Conservation (phyloP, 228 moss, liverwort and hornwort species). For the Sphagnum fallax region DNA sequence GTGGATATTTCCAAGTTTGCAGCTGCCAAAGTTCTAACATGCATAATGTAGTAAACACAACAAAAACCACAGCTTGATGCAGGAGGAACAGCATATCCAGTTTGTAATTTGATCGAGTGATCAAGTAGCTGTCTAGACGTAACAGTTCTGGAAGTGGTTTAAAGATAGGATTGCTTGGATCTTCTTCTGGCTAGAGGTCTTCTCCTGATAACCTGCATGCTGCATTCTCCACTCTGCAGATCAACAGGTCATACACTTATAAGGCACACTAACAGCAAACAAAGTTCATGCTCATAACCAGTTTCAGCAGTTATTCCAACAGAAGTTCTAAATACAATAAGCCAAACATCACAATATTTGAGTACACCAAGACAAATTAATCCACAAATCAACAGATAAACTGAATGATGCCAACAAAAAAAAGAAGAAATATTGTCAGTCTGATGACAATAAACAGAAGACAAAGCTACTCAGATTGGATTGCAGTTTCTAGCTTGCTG, state of each 20-base stretch:
- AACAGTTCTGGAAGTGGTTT: conserved; percentile 84
- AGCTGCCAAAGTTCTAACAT: conserved; percentile 89
- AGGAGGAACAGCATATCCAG: conserved; percentile 37
- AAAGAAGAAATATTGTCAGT: too few species aligned
- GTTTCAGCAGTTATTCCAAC: too few species aligned
- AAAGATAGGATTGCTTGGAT: conserved; percentile 75
- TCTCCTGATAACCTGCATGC: conserved; percentile 81
- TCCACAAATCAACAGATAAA: too few species aligned
- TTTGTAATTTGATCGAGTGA: conserved; percentile 91
- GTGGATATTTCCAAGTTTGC: conserved; percentile 73
- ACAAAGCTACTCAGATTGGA: too few species aligned
- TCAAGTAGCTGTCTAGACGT: conserved; percentile 90
- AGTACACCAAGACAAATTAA: too few species aligned
- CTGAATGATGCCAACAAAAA: too few species aligned
- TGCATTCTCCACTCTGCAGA: conserved; percentile 77
- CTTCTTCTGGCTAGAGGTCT: conserved; percentile 92
- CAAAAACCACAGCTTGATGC: too few species aligned
- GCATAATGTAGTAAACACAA: conserved; percentile 8
- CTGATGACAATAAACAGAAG: too few species aligned
- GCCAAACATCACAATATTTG: too few species aligned
- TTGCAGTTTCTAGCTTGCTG: too few species aligned
- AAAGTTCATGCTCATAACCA: too few species aligned
- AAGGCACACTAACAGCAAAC: not conserved
- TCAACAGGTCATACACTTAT: not conserved
- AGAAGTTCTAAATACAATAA: too few species aligned